Base-by-base conservation (phyloP, 2,329 filamentous ascomycete genomes). In the Alternaria arbusti region DNA sequence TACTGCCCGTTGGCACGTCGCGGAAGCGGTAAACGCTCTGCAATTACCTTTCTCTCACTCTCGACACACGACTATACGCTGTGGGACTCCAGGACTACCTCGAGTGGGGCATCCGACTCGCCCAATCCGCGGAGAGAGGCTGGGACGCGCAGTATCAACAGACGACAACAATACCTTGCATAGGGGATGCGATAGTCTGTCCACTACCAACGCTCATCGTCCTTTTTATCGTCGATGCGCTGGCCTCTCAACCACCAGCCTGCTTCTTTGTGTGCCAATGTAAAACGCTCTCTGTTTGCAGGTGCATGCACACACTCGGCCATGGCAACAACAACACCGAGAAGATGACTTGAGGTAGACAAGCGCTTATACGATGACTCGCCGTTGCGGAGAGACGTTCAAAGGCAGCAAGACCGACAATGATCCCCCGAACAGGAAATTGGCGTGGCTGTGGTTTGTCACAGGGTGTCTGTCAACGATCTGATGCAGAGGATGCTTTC, bases 141-240 rank as follows among this genome's bases (percentile, higher is more conserved):
- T 75, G 74, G 73, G 65, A 59, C 52, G 64, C 67, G 72, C 72
- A 72, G 66, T 57, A 65, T 66, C 67, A 73, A 61, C 64, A 67
- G 67, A 65, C 69, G 28, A 51, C 64, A 69, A 59, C 74, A 70
- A 61, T 68, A 71, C 55, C 66, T 62, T 66, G 54, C 59, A 54
- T 45, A 25, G 32, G n/a, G 54, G 46, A 49, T 52, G 63, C 57
- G 52, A 55, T 50, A 54, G 32, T 56, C 46, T 54, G 40, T 44
- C 64, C 62, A 65, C 26, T 68, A 40, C 64, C 63, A 57, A 56
- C 12, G 43, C 50, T 46, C 49, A 32, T 30, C 32, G 40, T 30
- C 40, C 26, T 25, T 46, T 59, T 47, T 60, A 55, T 52, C 32
- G 54, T 45, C 50, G 49, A 59, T 72, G 70, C 55, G 65, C 49